Percentiles rank a stretch among this genome's conserved stretches.
Evolutionary conservation across 73 alveolate species (phyloP).

Genomic region (Paramecium tetraurelia): DNA sequence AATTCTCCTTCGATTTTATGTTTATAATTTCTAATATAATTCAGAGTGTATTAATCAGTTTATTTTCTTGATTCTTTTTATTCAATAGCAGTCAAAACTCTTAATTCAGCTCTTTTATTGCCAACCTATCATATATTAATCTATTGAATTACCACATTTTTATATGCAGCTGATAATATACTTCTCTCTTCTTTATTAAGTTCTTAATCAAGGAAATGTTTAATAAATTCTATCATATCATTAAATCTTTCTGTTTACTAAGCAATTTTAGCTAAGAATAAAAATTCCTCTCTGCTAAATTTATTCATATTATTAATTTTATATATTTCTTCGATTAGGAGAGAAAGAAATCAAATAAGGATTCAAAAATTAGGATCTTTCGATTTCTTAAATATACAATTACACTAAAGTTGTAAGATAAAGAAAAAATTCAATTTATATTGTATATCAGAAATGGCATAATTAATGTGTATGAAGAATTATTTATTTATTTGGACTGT

Average conservation of each 20-base stretch:
- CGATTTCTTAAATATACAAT: too few relatives aligned
- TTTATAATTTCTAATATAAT: constrained; percentile 77
- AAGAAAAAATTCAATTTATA: too few relatives aligned
- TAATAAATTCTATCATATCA: constrained; percentile 82
- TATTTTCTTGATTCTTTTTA: constrained; percentile 78
- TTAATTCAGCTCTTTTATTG: constrained; percentile 86
- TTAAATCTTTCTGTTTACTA: constrained; percentile 81
- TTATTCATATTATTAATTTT: constrained; percentile 25
- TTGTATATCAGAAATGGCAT: too few relatives aligned
- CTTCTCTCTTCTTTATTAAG: constrained; percentile 85
- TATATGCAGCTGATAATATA: constrained; percentile 83
- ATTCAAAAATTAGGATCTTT: too few relatives aligned
- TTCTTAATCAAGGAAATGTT: constrained; percentile 71
- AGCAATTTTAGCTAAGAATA: constrained; percentile 76
- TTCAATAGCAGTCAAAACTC: constrained; percentile 80
- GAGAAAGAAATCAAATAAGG: background rate
- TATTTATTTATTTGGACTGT: too few relatives aligned
- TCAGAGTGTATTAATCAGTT: constrained; percentile 75
- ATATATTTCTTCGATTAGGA: background rate
- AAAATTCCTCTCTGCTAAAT: constrained; percentile 68
- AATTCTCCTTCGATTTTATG: constrained; percentile 81
- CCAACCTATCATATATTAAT: constrained; percentile 65
- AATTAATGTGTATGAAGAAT: too few relatives aligned
- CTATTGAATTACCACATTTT: constrained; percentile 62
- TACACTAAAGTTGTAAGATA: too few relatives aligned